phyloP scores from a whole-genome alignment of 805 yeast genomes.

The Saccharomyces kudriavzevii region DNA sequence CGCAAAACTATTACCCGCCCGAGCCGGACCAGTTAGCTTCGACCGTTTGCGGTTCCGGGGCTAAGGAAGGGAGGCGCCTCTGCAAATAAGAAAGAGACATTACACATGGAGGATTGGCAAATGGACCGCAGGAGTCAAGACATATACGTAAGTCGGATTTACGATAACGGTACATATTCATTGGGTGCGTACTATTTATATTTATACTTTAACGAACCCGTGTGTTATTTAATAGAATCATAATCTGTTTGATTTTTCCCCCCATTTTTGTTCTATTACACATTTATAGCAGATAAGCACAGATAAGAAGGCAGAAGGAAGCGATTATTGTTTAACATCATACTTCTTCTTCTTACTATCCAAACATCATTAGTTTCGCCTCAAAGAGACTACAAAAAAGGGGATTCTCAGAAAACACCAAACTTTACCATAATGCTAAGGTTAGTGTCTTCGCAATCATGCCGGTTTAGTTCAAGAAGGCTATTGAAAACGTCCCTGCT shows the following conservation, averaged over 20 bases:
- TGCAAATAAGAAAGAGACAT: background rate
- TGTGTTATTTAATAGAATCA: background rate
- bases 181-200: background rate
- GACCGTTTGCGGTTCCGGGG: background rate
- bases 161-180: background rate
- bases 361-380: background rate
- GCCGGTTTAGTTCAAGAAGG: slow-evolving; percentile 2
- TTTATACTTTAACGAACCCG: background rate
- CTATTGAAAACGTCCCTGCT: slow-evolving; percentile 1
- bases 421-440: slow-evolving; percentile 5
- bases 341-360: background rate
- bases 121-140: background rate
- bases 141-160: background rate
- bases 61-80: background rate
- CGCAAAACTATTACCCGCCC: background rate
- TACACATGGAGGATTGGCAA: background rate
- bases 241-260: background rate
- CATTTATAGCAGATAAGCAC: background rate
- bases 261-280: background rate
- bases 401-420: background rate
- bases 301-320: background rate
- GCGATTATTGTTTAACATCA: background rate
- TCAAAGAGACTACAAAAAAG: background rate
- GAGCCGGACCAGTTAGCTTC: background rate
- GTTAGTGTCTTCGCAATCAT: slow-evolving; percentile 4